Base-by-base conservation (phyloP, 2,329 filamentous ascomycete species). In the Myotisia sp. region DNA sequence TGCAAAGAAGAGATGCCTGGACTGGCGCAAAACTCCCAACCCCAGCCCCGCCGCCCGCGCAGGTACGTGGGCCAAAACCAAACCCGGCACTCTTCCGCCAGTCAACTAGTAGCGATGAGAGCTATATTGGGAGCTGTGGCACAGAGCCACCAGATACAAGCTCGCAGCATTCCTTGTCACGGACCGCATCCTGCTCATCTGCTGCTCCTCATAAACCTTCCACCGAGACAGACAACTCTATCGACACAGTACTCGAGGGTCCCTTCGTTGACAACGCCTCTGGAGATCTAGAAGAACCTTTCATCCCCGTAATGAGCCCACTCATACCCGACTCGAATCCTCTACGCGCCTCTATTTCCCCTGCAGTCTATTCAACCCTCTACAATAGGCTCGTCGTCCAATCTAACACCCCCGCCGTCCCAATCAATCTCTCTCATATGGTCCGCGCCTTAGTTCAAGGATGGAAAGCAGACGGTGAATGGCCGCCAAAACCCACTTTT, bases 391-490 rank as follows among this genome's bases (percentile, higher is more conserved):
- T 93, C 33, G 76, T 94, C 26, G 55, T 85, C 1, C 77, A 87
- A 48, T 71, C 68, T 23, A 70, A 90, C 43, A 82, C 84, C 2
- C 87, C 87, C 0, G 78, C 79, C 1, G 82, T 92, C 10, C 87
- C 87, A 3, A 79, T 94, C 49, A 94, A 93, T 47, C 70, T 95
- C 0, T 63, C 69, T 19, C 83, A 92, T 47, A 76, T 94, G 62
- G 74, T 82, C 14, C 70, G 74, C 6, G 74, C 82, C 8, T 80
- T 87, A 44, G 85, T 95, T 1, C 69, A 79, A 18, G 87, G 87
- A 27, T 94, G 87, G 87, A 92, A 92, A 56, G 70, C 82, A 26
- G 83, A 90, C 47, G 86, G 85, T 10, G 83, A 93, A 55, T 95
- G 87, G 87, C 86, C 87, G 3, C 83, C 81, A 1, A 73, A 71